Percentiles rank a stretch among this genome's conserved stretches.
phyloP scores from a whole-genome alignment of 2,329 filamentous ascomycete genomes.

The Aciculosporium take region DNA sequence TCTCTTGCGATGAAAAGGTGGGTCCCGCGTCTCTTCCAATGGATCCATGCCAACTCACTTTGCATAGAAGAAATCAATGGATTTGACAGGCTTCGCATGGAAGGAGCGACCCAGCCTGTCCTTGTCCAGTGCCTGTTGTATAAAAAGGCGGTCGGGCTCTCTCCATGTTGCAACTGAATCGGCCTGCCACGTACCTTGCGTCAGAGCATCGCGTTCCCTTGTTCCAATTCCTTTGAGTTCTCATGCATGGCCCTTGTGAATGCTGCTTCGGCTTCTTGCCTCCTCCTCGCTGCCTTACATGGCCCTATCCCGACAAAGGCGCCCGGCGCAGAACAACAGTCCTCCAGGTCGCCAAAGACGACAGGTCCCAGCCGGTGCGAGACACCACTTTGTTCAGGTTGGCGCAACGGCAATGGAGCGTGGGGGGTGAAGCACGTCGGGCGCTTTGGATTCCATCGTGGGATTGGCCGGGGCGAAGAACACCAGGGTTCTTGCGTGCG shows the following conservation, averaged over 20 bases:
- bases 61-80: constrained; percentile 7
- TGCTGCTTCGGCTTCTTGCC: not conserved
- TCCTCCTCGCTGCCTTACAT: not conserved
- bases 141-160: constrained; percentile 6
- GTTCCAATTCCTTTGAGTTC: too few species aligned
- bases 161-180: not conserved
- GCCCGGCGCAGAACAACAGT: not conserved
- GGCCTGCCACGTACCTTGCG: too few species aligned
- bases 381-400: not conserved
- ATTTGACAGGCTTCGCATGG: not conserved
- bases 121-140: too few species aligned
- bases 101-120: constrained; percentile 3
- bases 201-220: not conserved
- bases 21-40: not conserved
- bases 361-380: not conserved
- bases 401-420: constrained; percentile 2
- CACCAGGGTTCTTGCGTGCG: not conserved
- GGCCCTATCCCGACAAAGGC: not conserved
- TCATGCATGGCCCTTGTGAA: not conserved
- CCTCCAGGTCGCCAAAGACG: not conserved
- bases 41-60: constrained; percentile 7
- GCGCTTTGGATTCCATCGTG: constrained; percentile 1
- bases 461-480: constrained; percentile 2
- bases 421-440: constrained; percentile 4
- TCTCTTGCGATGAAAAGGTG: not conserved